Percentiles rank a stretch among this genome's conserved stretches.
Evolutionary conservation across 192 early-diverging fungal species (phyloP).

Genomic region (Backusella tuberculispora): DNA sequence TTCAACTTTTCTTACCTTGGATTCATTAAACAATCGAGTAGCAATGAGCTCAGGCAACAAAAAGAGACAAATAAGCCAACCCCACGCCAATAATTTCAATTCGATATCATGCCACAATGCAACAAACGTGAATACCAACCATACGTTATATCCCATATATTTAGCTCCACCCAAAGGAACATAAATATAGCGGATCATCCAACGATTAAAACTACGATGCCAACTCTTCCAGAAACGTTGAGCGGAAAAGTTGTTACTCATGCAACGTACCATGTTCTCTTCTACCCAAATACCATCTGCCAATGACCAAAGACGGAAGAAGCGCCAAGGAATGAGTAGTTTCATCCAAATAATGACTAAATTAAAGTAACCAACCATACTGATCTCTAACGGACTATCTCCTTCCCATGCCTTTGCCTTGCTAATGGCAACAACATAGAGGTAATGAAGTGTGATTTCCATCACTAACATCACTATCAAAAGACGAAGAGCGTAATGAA

Average conservation of each 20-base stretch:
- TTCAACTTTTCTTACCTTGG: conserved; percentile 53
- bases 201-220: conserved; percentile 94
- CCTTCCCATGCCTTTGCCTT: conserved; percentile 85
- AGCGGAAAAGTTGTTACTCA: conserved; percentile 94
- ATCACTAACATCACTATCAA: conserved; percentile 68
- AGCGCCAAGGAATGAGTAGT: conserved; percentile 95
- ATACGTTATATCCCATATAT: conserved; percentile 76
- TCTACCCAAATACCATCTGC: conserved; percentile 85
- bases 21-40: conserved; percentile 54
- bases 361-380: conserved; percentile 87
- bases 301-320: conserved; percentile 95
- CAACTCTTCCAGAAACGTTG: conserved; percentile 95
- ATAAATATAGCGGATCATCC: conserved; percentile 89
- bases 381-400: conserved; percentile 79
- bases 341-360: conserved; percentile 94
- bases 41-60: conserved; percentile 85
- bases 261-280: conserved; percentile 98
- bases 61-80: conserved; percentile 86
- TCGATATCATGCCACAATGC: conserved; percentile 97
- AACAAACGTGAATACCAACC: conserved; percentile 94
- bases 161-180: conserved; percentile 86
- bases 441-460: conserved; percentile 87
- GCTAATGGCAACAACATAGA: conserved; percentile 92
- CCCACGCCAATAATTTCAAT: conserved; percentile 85
- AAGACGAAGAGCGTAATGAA: conserved; percentile 74